phyloP scores from a whole-genome alignment of 805 yeast species.

The Spathaspora boniae region DNA sequence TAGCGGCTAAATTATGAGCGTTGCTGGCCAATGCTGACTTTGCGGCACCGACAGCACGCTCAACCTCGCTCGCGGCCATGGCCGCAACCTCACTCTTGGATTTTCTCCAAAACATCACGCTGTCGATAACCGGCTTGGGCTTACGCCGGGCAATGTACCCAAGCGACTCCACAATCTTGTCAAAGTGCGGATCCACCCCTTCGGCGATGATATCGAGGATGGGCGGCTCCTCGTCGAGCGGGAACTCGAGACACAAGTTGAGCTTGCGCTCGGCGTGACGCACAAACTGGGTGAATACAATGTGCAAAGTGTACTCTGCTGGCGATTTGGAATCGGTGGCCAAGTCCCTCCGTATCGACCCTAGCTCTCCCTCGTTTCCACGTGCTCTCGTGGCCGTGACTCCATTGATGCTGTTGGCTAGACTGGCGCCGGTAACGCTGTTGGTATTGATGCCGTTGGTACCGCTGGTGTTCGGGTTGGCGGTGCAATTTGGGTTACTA shows the following conservation, averaged over 20 bases:
- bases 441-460: constrained; percentile 10
- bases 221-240: constrained; percentile 72
- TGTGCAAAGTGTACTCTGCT: constrained; percentile 89
- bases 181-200: constrained; percentile 84
- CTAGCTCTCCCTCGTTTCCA: constrained; percentile 33
- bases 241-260: constrained; percentile 62
- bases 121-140: constrained; percentile 94
- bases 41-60: constrained; percentile 12
- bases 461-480: too few species aligned
- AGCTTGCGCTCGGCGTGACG: constrained; percentile 89
- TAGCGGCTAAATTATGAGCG: constrained; percentile 9
- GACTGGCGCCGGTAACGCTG: too few species aligned
- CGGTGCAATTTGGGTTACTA: too few species aligned
- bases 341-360: constrained; percentile 29
- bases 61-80: constrained; percentile 41
- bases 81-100: constrained; percentile 82
- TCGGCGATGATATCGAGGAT: constrained; percentile 74
- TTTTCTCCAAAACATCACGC: constrained; percentile 98
- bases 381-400: too few species aligned
- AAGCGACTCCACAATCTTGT: constrained; percentile 76
- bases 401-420: too few species aligned
- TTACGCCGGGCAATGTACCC: constrained; percentile 88
- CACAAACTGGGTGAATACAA: constrained; percentile 91
- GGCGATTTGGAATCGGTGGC: constrained; percentile 65
- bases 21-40: constrained; percentile 37